Evolutionary conservation across 495 filamentous ascomycete genomes (phyloP).

Genomic region (Cercophora samala): DNA sequence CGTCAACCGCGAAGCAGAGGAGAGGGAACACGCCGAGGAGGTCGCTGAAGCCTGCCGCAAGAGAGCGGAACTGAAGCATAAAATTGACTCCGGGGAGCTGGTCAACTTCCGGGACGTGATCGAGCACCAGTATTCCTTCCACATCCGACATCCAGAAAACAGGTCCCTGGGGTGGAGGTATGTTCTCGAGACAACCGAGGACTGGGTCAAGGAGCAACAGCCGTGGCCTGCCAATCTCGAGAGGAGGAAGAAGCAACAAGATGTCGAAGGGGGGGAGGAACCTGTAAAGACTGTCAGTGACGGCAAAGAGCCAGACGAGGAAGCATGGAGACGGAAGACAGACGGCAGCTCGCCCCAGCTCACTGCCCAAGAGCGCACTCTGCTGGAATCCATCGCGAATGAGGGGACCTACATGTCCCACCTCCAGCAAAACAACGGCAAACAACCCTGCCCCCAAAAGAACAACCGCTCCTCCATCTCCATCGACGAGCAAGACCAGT

Average conservation of each 20-base stretch:
- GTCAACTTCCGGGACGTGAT: slow-evolving; percentile 26
- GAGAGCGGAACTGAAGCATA: slow-evolving; percentile 5
- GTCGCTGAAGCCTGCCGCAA: slow-evolving; percentile 7
- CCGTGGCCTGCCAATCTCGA: slow-evolving; percentile 16
- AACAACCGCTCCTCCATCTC: slow-evolving; percentile 22
- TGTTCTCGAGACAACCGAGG: slow-evolving; percentile 20
- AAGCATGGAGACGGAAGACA: background rate
- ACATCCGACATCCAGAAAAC: slow-evolving; percentile 17
- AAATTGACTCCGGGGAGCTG: background rate
- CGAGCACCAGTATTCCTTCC: slow-evolving; percentile 11
- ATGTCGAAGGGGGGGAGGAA: background rate
- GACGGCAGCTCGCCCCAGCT: background rate
- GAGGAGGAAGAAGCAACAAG: slow-evolving; percentile 5
- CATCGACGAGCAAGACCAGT: slow-evolving; percentile 26
- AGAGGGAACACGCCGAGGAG: slow-evolving; percentile 1
- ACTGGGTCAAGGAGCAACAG: slow-evolving; percentile 21
- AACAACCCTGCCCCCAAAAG: slow-evolving; percentile 12
- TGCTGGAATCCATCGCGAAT: slow-evolving; percentile 1
- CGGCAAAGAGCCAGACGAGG: background rate
- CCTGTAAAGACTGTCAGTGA: background rate
- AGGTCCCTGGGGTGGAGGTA: slow-evolving; percentile 22
- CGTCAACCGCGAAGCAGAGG: background rate
- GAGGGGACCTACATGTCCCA: slow-evolving; percentile 5
- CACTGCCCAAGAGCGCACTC: slow-evolving; percentile 14
- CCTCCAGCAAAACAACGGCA: slow-evolving; percentile 19